A percentile compares a stretch with the other conserved stretches of the same genome.
Evolutionary conservation across 2,329 filamentous ascomycete genomes (phyloP).

Genomic region (Monilinia laxa): DNA sequence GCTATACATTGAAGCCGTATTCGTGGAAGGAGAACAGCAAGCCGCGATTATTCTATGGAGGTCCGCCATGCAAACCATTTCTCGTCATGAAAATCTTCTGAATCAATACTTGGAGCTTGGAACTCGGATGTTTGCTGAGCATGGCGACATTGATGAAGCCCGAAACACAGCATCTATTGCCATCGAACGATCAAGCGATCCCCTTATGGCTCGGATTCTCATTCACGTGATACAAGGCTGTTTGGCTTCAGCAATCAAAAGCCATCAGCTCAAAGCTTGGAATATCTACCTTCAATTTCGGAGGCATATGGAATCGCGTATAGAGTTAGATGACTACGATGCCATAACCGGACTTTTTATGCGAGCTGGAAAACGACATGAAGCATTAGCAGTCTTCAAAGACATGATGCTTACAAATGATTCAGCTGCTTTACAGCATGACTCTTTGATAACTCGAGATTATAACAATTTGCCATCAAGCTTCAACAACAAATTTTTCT

Average conservation of each 20-base stretch:
- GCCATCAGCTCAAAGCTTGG: slow-evolving; percentile 60
- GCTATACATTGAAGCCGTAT: slow-evolving; percentile 66
- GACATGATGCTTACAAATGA: slow-evolving; percentile 71
- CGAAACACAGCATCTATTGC: slow-evolving; percentile 56
- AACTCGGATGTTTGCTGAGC: slow-evolving; percentile 60
- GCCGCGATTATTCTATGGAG: slow-evolving; percentile 41
- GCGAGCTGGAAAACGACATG: slow-evolving; percentile 60
- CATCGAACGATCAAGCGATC: slow-evolving; percentile 45
- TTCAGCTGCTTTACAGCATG: slow-evolving; percentile 23
- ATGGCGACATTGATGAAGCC: slow-evolving; percentile 59
- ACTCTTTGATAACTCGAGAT: slow-evolving; percentile 29
- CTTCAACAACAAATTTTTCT: slow-evolving; percentile 74
- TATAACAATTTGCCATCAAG: slow-evolving; percentile 46
- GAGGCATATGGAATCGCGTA: slow-evolving; percentile 55
- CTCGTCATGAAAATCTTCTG: slow-evolving; percentile 37
- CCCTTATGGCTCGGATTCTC: slow-evolving; percentile 55
- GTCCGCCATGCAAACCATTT: slow-evolving; percentile 40
- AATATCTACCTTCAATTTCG: slow-evolving; percentile 64
- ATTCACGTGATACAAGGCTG: slow-evolving; percentile 70
- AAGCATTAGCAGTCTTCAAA: slow-evolving; percentile 74
- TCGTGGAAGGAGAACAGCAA: slow-evolving; percentile 57
- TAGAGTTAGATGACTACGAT: slow-evolving; percentile 76
- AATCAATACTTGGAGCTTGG: slow-evolving; percentile 64
- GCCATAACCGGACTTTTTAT: slow-evolving; percentile 70
- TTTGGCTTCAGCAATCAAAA: slow-evolving; percentile 49